phyloP scores from a whole-genome alignment of 192 early-diverging fungal species.

The Obelidium mucronatum region DNA sequence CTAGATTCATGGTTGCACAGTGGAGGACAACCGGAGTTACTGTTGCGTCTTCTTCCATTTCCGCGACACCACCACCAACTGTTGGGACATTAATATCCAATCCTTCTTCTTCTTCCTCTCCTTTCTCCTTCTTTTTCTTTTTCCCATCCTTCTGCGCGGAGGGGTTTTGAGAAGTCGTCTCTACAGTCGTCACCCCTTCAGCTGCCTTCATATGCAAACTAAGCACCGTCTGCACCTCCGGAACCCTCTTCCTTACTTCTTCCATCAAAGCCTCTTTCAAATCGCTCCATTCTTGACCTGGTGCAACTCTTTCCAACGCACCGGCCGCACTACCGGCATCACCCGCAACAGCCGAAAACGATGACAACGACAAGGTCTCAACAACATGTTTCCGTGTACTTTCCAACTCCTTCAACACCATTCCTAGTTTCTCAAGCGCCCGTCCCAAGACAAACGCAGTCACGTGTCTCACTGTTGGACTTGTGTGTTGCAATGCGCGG shows the following conservation, averaged over 20 bases:
- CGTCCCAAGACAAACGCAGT: slow-evolving; percentile 62
- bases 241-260: slow-evolving; percentile 70
- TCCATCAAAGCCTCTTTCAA: slow-evolving; percentile 36
- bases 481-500: slow-evolving; percentile 72
- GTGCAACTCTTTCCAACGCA: not conserved
- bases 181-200: not conserved
- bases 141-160: slow-evolving; percentile 17
- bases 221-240: slow-evolving; percentile 75
- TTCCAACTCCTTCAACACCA: slow-evolving; percentile 23
- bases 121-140: slow-evolving; percentile 18
- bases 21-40: slow-evolving; percentile 56
- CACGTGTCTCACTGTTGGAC: slow-evolving; percentile 69
- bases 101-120: not conserved
- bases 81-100: not conserved
- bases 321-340: not conserved
- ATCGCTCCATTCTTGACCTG: slow-evolving; percentile 28
- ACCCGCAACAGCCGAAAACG: not conserved
- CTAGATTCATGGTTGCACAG: slow-evolving; percentile 62
- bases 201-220: slow-evolving; percentile 47
- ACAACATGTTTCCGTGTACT: not conserved
- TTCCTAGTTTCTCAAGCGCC: slow-evolving; percentile 65
- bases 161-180: too few relatives aligned
- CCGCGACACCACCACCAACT: slow-evolving; percentile 22
- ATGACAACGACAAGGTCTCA: not conserved
- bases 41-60: slow-evolving; percentile 51